Evolutionary conservation across 805 yeast species (phyloP).

Genomic region (Candida golubevii): DNA sequence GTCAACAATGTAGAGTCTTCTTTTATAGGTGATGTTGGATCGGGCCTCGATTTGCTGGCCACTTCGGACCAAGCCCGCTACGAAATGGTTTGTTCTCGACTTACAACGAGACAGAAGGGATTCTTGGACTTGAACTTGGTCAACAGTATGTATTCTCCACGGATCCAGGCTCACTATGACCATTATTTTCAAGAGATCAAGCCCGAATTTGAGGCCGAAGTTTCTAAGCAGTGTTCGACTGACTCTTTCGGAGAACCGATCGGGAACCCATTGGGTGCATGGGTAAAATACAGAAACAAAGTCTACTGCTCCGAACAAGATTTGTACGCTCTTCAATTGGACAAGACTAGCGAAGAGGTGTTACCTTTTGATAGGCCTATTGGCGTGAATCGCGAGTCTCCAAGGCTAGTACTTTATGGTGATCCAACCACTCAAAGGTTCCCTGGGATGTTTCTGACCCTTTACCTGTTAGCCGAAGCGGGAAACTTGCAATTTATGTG

Average conservation of each 20-base stretch:
- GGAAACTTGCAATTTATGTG: conserved; percentile 73
- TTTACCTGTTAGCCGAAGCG: conserved; percentile 53
- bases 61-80: neutral
- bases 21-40: neutral
- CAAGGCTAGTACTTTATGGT: conserved; percentile 65
- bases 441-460: conserved; percentile 50
- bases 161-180: conserved; percentile 60
- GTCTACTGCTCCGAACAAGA: conserved; percentile 66
- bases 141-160: conserved; percentile 51
- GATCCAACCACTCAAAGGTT: conserved; percentile 50
- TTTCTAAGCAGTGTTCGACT: conserved; percentile 21
- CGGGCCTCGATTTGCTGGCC: neutral
- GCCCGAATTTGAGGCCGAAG: conserved; percentile 20
- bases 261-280: conserved; percentile 29
- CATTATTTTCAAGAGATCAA: conserved; percentile 38
- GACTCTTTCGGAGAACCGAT: conserved; percentile 32
- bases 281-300: conserved; percentile 50
- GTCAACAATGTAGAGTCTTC: neutral
- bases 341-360: conserved; percentile 13
- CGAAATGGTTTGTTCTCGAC: neutral
- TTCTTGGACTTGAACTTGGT: conserved; percentile 43
- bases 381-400: conserved; percentile 46
- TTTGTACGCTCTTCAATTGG: conserved; percentile 71
- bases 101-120: conserved; percentile 4
- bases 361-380: conserved; percentile 60